A percentile compares a stretch with the other conserved stretches of the same genome.
Conservation (phyloP, 1,139 yeast species). For the Taiozyma sp. region DNA sequence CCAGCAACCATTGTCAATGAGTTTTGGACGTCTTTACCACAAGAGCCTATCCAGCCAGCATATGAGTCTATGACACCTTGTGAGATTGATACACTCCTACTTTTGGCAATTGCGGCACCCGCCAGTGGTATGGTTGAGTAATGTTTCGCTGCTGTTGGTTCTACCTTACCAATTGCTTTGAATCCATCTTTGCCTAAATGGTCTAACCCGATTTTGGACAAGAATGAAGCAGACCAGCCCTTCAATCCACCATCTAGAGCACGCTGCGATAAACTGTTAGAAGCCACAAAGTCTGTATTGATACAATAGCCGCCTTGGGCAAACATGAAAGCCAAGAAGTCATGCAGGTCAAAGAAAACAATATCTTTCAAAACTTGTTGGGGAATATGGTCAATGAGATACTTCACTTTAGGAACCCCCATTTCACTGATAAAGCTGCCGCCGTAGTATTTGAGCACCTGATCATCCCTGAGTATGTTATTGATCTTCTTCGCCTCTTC, state of each 20-base stretch:
- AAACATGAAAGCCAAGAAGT: slow-evolving; percentile 41
- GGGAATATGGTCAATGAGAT: slow-evolving; percentile 30
- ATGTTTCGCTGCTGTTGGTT: slow-evolving; percentile 2
- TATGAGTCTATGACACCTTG: slow-evolving; percentile 57
- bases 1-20: slow-evolving; percentile 52
- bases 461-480: slow-evolving; percentile 13
- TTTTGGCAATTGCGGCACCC: slow-evolving; percentile 19
- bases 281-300: slow-evolving; percentile 4
- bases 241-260: slow-evolving; percentile 53
- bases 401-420: slow-evolving; percentile 49
- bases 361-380: slow-evolving; percentile 21
- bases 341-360: slow-evolving; percentile 49
- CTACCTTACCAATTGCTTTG: slow-evolving; percentile 20
- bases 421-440: slow-evolving; percentile 50
- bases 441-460: slow-evolving; percentile 31
- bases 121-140: slow-evolving; percentile 21
- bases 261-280: slow-evolving; percentile 17
- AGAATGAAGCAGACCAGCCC: slow-evolving; percentile 41
- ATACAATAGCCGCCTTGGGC: slow-evolving; percentile 14
- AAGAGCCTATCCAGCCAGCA: slow-evolving; percentile 46
- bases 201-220: slow-evolving; percentile 22
- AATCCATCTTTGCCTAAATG: slow-evolving; percentile 15
- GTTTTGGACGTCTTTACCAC: slow-evolving; percentile 17
- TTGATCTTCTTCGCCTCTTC: slow-evolving; percentile 34
- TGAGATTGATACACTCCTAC: slow-evolving; percentile 25